Evolutionary conservation across 306 rosid genomes (phyloP), one percentile per base, ranked within the genome.

Genomic region (Castanopsis chinensis): DNA sequence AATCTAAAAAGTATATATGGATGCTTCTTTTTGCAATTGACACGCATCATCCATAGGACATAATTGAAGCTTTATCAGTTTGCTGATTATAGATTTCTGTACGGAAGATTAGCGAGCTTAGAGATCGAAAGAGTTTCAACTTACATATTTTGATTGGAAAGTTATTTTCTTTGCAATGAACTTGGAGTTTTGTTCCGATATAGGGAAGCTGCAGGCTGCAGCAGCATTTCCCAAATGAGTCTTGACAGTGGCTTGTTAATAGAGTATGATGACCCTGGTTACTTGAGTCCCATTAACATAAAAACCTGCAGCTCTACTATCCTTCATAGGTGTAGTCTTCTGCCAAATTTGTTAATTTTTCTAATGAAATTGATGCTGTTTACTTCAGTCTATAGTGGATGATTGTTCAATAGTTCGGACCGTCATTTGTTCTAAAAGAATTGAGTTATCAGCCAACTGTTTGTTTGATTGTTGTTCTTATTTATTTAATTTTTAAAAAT

Each of bases 31-130:
- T 35, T 68, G 25, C 52, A 18, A 68, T 32, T 33, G 52, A 35
- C n/a, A 63, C 30, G 37, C 69, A 17, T 45, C 71, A 17, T 33
- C 25, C 64, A 4, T 61, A 13, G 27, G 10, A 32, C 23, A 68
- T 68, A 27, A 51, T 41, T 49, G 68, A 69, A n/a, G 71, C 45
- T 49, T 80, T 52, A 64, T 59, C 58, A 56, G 17, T 84, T 73
- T 59, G 70, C 33, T 37, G 81, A 70, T 35, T 35, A 72, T 72
- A 32, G 76, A 18, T 25, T 81, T 81, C 37, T 72, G 57, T 69
- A 65, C 52, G 69, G 71, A 60, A 37, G 25, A 74, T 77, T 63
- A 70, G 10, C 21, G 78, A 60, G 72, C 67, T 65, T 56, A 20
- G 61, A 28, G 58, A 58, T 71, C 37, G 30, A 65, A 77, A 74